Percentiles rank a stretch among this genome's conserved stretches.
These are phyloP conservation scores for Edaphochlamys debaryana DNA, from an alignment of 139 green algal species.

Conservation along the genomic window DNA sequence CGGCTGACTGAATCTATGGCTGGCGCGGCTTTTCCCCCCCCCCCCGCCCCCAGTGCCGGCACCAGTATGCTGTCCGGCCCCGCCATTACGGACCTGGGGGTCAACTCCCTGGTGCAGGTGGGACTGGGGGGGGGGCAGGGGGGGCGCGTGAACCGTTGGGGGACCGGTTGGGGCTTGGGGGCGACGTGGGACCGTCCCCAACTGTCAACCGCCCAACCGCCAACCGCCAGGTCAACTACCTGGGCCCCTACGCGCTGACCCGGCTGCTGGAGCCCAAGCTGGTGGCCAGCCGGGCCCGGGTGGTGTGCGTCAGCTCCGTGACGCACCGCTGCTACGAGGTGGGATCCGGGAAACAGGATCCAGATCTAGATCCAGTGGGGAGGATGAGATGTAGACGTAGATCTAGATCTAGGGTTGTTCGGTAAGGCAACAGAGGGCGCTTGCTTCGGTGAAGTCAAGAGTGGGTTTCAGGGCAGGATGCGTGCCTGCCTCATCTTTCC, in stretches of 20 bases:
- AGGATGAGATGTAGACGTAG: no score
- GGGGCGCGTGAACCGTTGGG: not conserved
- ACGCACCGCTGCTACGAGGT: slow-evolving; percentile 20
- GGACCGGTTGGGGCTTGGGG: no score
- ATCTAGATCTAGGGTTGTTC: no score
- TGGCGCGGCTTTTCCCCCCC: no score
- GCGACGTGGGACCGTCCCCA: not conserved
- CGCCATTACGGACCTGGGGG: not conserved
- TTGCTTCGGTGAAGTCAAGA: no score
- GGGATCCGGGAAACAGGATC: no score
- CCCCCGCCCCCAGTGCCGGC: no score
- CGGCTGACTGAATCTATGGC: no score
- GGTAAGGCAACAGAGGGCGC: no score
- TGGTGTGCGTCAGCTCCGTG: slow-evolving; percentile 18
- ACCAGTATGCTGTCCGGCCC: not conserved
- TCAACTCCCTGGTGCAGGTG: slow-evolving; percentile 39
- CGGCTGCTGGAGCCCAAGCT: slow-evolving; percentile 72
- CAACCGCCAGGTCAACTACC: slow-evolving; percentile 70
- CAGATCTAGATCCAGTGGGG: no score
- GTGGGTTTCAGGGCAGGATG: no score
- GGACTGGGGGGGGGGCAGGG: not conserved
- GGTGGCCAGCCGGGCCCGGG: not conserved
- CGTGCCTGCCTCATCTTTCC: no score
- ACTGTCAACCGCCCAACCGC: not conserved
- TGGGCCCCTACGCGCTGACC: slow-evolving; percentile 80